A percentile compares a stretch with the other conserved stretches of the same genome.
Conservation (phyloP, 176 grass and related monocot species). For the Sorghum bicolor region DNA sequence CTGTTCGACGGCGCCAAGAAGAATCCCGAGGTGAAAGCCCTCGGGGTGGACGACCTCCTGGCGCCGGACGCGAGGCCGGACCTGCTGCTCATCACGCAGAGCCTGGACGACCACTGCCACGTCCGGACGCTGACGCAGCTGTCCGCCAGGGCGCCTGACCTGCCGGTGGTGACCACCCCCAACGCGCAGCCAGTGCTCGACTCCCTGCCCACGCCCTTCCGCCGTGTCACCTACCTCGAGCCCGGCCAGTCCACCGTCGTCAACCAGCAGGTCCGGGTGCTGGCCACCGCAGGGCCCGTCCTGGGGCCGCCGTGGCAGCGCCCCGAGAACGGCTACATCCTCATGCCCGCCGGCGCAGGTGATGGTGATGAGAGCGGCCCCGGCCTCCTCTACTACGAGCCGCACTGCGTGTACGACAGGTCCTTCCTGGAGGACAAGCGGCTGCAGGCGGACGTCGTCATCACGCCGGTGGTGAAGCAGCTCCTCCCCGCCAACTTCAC, state of each 20-base stretch:
- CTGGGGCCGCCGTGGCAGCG: slow-evolving; percentile 86
- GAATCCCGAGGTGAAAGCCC: slow-evolving; percentile 8
- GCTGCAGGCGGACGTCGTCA: slow-evolving; percentile 58
- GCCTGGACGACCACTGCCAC: slow-evolving; percentile 96
- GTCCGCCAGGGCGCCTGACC: slow-evolving; percentile 38
- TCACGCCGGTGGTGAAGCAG: slow-evolving; percentile 87
- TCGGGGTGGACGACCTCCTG: neutral
- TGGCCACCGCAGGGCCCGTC: slow-evolving; percentile 73
- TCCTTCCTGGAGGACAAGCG: slow-evolving; percentile 41
- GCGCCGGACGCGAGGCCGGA: slow-evolving; percentile 36
- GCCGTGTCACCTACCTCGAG: slow-evolving; percentile 72
- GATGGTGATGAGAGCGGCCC: neutral
- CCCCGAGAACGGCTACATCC: slow-evolving; percentile 85
- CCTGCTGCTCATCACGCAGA: slow-evolving; percentile 89
- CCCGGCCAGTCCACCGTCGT: slow-evolving; percentile 56
- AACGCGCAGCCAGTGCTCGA: slow-evolving; percentile 63
- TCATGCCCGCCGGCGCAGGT: neutral
- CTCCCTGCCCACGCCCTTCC: slow-evolving; percentile 35
- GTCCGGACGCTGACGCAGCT: slow-evolving; percentile 60
- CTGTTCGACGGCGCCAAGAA: slow-evolving; percentile 84
- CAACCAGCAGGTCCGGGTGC: slow-evolving; percentile 30
- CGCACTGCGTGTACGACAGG: slow-evolving; percentile 73
- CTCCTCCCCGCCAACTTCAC: slow-evolving; percentile 70
- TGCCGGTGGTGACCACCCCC: slow-evolving; percentile 76
- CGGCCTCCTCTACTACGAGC: slow-evolving; percentile 69